A percentile compares a stretch with the other conserved stretches of the same genome.
phyloP scores from a whole-genome alignment of 441 rosid species.

The Populus hybrid region DNA sequence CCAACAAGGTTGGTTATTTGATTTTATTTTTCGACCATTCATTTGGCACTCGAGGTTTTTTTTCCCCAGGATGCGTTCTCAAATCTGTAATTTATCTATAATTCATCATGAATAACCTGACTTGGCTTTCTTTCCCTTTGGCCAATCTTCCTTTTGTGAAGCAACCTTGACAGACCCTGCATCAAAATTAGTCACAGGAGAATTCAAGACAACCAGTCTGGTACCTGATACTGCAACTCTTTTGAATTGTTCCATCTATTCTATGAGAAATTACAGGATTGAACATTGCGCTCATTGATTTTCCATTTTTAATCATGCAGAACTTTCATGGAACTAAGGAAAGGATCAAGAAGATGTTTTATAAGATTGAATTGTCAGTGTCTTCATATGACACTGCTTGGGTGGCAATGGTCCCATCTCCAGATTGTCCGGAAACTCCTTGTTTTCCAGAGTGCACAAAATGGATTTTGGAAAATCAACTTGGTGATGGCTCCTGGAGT shows the following conservation, averaged over 20 bases:
- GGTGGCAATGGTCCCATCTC: slow-evolving; percentile 86
- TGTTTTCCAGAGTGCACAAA: slow-evolving; percentile 61
- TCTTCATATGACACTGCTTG: slow-evolving; percentile 90
- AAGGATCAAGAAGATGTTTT: slow-evolving; percentile 55
- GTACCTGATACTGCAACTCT: slow-evolving; percentile 24
- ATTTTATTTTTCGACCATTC: too few relatives aligned
- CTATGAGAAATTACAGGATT: neutral
- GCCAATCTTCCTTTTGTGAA: slow-evolving; percentile 11
- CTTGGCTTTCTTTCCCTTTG: slow-evolving; percentile 4
- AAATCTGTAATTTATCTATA: neutral
- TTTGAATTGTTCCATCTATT: neutral
- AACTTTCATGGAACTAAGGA: slow-evolving; percentile 41
- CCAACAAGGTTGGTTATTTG: neutral
- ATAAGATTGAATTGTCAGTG: slow-evolving; percentile 51
- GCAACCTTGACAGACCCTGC: slow-evolving; percentile 26
- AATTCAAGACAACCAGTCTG: slow-evolving; percentile 24
- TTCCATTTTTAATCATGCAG: slow-evolving; percentile 26
- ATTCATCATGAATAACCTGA: neutral
- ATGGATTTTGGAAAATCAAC: slow-evolving; percentile 78
- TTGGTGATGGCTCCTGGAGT: slow-evolving; percentile 82
- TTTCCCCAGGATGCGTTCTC: neutral
- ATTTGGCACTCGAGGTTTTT: neutral
- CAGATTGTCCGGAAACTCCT: slow-evolving; percentile 38
- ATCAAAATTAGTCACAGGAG: slow-evolving; percentile 20
- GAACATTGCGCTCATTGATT: neutral